Percentiles rank a stretch among this genome's conserved stretches.
These are phyloP conservation scores for Arthrobotrys megalospora DNA, from an alignment of 2,329 filamentous ascomycete species.

Conservation along the genomic window DNA sequence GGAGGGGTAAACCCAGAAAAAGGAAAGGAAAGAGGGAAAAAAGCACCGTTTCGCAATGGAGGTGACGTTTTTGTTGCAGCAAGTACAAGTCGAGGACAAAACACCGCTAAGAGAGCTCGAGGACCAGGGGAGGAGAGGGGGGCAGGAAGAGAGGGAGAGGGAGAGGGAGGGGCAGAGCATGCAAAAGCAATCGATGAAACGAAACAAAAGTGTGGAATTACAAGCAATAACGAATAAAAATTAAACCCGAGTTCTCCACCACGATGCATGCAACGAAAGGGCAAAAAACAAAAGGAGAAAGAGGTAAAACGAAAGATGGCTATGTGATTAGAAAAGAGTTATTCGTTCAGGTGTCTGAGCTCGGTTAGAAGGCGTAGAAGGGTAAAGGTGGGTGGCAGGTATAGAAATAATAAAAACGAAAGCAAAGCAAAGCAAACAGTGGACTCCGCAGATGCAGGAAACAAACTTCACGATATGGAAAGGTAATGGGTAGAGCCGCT, in stretches of 20 bases:
- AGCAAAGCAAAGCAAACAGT: conserved; percentile 6
- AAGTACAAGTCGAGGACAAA: conserved; percentile 40
- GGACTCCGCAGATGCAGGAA: conserved; percentile 26
- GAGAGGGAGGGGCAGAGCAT: neutral
- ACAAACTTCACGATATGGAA: conserved; percentile 66
- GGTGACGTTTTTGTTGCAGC: conserved; percentile 30
- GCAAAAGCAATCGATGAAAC: conserved; percentile 29
- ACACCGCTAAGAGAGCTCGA: conserved; percentile 42
- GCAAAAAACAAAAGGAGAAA: neutral
- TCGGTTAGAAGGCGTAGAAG: conserved; percentile 2
- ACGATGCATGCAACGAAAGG: conserved; percentile 30
- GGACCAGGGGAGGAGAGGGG: conserved; percentile 24
- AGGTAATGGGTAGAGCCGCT: conserved; percentile 73
- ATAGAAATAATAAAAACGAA: neutral
- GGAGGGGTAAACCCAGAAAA: conserved; percentile 31
- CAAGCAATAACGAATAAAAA: conserved; percentile 28
- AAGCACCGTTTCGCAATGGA: conserved; percentile 36
- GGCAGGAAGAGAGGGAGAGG: neutral
- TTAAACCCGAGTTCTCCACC: conserved; percentile 30
- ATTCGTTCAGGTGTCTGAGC: conserved; percentile 3
- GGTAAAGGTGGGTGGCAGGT: neutral
- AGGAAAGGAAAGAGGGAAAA: conserved; percentile 20
- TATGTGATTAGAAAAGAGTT: conserved; percentile 16
- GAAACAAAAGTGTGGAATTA: conserved; percentile 33
- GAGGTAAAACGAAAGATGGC: conserved; percentile 9